Conservation (phyloP, 2,329 filamentous ascomycete genomes). For the Colletotrichum sp. region DNA sequence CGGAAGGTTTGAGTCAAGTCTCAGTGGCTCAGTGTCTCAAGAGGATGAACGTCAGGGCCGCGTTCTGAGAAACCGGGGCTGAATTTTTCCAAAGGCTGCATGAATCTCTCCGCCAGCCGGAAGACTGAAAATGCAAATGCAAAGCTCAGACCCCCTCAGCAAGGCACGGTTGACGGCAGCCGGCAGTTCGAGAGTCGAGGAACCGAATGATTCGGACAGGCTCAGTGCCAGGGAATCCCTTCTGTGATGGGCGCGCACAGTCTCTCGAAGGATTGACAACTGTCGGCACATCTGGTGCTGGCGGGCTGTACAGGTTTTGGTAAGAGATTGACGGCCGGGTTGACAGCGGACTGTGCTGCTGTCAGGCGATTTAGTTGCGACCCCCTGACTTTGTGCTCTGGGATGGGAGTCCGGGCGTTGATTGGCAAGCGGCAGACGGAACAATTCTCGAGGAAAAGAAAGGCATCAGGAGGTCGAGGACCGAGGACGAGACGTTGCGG, state of each 20-base stretch:
- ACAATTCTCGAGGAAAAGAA: background rate
- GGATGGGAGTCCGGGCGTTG: background rate
- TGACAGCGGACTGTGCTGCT: background rate
- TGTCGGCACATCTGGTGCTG: constrained; percentile 1
- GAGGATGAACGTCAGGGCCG: background rate
- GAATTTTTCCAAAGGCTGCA: background rate
- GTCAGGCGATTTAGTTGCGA: background rate
- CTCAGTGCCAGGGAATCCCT: background rate
- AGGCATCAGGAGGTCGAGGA: background rate
- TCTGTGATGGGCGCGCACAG: constrained; percentile 1
- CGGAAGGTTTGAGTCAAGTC: background rate
- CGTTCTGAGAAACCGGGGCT: background rate
- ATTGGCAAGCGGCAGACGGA: background rate
- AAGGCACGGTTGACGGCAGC: background rate
- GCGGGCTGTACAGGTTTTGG: background rate
- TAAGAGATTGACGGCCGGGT: background rate
- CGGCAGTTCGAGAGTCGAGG: constrained; percentile 13
- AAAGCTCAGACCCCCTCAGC: background rate
- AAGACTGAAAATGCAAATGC: background rate
- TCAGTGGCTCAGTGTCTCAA: background rate
- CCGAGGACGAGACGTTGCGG: background rate
- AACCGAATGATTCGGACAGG: background rate
- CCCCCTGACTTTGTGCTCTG: background rate
- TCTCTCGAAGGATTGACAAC: constrained; percentile 1
- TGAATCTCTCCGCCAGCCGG: background rate